These are phyloP conservation scores for Ophiocordyceps camponoti-leonardi DNA, from an alignment of 2,329 filamentous ascomycete genomes.

Conservation along the genomic window DNA sequence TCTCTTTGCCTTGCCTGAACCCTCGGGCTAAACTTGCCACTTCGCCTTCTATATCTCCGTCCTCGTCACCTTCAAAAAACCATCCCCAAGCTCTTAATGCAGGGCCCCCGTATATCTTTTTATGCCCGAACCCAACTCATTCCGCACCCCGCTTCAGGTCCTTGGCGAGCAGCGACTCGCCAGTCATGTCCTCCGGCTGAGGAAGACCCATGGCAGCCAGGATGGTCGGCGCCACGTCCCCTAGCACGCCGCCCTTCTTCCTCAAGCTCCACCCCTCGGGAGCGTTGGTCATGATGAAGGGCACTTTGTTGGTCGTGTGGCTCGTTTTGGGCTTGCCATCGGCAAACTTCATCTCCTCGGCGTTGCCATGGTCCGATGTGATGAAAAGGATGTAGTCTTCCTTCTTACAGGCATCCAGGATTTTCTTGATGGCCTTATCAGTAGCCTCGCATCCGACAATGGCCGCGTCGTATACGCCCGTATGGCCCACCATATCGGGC, in stretches of 20 bases:
- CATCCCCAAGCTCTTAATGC: no score
- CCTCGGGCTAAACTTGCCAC: no score
- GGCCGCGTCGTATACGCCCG: slow-evolving; percentile 89
- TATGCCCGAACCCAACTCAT: no score
- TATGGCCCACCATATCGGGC: slow-evolving; percentile 98
- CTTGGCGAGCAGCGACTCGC: slow-evolving; percentile 68
- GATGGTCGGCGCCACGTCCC: slow-evolving; percentile 91
- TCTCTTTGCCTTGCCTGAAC: no score
- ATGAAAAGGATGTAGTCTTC: slow-evolving; percentile 87
- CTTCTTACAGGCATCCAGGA: slow-evolving; percentile 88
- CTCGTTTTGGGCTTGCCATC: slow-evolving; percentile 96
- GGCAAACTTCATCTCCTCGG: slow-evolving; percentile 96
- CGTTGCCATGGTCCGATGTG: slow-evolving; percentile 93
- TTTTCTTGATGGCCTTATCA: slow-evolving; percentile 82
- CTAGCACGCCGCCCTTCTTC: slow-evolving; percentile 75
- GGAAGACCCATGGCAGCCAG: slow-evolving; percentile 80
- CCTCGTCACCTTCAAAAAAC: no score
- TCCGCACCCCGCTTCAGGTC: slow-evolving; percentile 23
- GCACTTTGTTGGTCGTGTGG: slow-evolving; percentile 95
- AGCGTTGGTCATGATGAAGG: slow-evolving; percentile 95
- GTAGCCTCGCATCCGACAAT: slow-evolving; percentile 72
- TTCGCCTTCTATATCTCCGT: no score
- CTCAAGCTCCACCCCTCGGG: slow-evolving; percentile 77
- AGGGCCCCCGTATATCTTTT: no score
- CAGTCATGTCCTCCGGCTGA: slow-evolving; percentile 85